phyloP scores from a whole-genome alignment of 208 protist genomes.

The Borovskyia barvae region DNA sequence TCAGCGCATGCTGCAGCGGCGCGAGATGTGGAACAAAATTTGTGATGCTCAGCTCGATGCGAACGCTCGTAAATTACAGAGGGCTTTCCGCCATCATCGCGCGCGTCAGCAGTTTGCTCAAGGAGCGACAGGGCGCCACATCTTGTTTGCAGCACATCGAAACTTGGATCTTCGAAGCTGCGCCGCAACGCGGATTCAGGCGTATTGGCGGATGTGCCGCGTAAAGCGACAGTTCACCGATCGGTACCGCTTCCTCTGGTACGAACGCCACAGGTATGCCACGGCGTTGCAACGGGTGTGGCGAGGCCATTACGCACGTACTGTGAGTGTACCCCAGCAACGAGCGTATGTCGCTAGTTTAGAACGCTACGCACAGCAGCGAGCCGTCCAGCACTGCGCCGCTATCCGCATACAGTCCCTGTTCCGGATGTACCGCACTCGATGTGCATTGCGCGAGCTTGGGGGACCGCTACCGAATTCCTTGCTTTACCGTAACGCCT shows the following conservation, averaged over 20 bases:
- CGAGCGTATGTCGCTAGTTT: not conserved
- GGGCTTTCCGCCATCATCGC: constrained; percentile 23
- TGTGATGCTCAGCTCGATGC: not conserved
- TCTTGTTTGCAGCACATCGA: constrained; percentile 4
- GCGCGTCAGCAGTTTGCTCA: constrained; percentile 3
- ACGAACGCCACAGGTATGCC: constrained; percentile 52
- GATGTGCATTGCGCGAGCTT: constrained; percentile 1
- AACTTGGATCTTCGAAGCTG: constrained; percentile 19
- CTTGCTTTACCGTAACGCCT: constrained; percentile 5
- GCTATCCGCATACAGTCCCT: constrained; percentile 41
- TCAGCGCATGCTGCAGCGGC: constrained; percentile 27
- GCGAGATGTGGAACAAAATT: not conserved
- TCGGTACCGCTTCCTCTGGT: constrained; percentile 43
- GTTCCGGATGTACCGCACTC: constrained; percentile 60
- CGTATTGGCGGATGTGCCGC: constrained; percentile 51
- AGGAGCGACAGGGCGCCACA: not conserved
- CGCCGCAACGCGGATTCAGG: constrained; percentile 59
- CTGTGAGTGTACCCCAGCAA: not conserved
- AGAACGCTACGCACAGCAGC: constrained; percentile 4
- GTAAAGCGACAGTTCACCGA: constrained; percentile 5
- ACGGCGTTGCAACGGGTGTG: constrained; percentile 52
- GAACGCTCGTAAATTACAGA: constrained; percentile 29
- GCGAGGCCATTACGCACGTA: constrained; percentile 31
- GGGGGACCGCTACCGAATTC: constrained; percentile 5
- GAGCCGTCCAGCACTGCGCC: constrained; percentile 15